Evolutionary conservation across 2,329 filamentous ascomycete genomes (phyloP).

Genomic region (Penicillium sp.): DNA sequence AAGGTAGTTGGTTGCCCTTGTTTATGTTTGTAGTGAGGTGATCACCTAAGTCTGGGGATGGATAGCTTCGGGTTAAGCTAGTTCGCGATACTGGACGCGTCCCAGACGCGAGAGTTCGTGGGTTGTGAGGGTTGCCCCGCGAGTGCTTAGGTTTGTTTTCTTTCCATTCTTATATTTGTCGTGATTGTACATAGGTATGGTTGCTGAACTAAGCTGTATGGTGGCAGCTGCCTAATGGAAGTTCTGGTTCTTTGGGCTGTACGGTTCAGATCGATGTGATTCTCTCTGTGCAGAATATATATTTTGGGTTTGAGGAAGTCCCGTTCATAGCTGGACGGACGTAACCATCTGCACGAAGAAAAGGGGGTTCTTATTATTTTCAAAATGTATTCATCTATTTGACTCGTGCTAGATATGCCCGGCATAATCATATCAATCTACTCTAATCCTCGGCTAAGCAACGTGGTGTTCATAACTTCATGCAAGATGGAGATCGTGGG

Average conservation of each 20-base stretch:
- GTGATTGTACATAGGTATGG: background rate
- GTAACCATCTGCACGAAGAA: no score
- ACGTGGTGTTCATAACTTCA: slow-evolving; percentile 14
- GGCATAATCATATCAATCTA: background rate
- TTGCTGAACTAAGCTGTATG: background rate
- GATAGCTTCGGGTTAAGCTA: background rate
- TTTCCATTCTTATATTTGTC: background rate
- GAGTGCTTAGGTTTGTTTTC: background rate
- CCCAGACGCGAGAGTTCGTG: slow-evolving; percentile 13
- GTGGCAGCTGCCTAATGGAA: no score
- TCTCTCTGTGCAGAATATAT: background rate
- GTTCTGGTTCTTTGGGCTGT: no score
- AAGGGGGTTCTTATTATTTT: no score
- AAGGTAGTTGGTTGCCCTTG: no score
- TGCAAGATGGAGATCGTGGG: slow-evolving; percentile 7
- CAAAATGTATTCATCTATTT: no score
- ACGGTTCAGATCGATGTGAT: no score
- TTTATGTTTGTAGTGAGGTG: no score
- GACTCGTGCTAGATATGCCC: no score
- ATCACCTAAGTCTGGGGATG: no score
- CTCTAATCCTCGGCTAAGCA: background rate
- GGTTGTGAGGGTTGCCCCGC: background rate
- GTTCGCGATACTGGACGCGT: slow-evolving; percentile 9
- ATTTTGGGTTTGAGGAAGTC: background rate
- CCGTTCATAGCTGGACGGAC: no score